Conservation (phyloP, 331 rosid species). For the Saraca asoca region DNA sequence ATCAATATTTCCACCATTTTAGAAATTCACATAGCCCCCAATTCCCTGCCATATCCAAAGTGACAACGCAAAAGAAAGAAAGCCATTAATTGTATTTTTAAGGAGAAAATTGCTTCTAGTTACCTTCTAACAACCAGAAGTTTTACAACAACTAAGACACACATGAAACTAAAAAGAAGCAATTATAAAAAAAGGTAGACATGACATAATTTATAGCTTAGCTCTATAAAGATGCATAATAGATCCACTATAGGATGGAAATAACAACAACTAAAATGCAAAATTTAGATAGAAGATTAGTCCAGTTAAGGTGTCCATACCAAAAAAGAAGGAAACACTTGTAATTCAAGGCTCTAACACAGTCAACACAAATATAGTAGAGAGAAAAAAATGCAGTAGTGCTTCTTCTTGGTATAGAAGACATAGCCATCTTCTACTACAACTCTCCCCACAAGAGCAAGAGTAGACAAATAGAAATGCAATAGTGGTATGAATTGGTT, state of each 20-base stretch:
- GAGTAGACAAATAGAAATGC: no score
- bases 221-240: conserved; percentile 16
- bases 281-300: not conserved
- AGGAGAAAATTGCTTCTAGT: not conserved
- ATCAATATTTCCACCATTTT: no score
- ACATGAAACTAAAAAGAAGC: not conserved
- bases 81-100: not conserved
- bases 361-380: no score
- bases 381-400: no score
- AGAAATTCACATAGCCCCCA: no score
- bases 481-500: no score
- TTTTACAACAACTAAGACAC: not conserved
- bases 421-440: no score
- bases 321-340: conserved; percentile 90
- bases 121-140: not conserved
- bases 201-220: conserved; percentile 8
- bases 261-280: conserved; percentile 19
- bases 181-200: not conserved
- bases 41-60: no score
- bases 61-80: no score
- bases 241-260: conserved; percentile 21
- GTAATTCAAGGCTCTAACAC: conserved; percentile 95
- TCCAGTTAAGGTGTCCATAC: conserved; percentile 46
- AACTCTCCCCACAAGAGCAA: no score
- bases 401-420: no score